Conservation (phyloP, 768 basidiomycete species). For the Dioszegia aurantiaca region DNA sequence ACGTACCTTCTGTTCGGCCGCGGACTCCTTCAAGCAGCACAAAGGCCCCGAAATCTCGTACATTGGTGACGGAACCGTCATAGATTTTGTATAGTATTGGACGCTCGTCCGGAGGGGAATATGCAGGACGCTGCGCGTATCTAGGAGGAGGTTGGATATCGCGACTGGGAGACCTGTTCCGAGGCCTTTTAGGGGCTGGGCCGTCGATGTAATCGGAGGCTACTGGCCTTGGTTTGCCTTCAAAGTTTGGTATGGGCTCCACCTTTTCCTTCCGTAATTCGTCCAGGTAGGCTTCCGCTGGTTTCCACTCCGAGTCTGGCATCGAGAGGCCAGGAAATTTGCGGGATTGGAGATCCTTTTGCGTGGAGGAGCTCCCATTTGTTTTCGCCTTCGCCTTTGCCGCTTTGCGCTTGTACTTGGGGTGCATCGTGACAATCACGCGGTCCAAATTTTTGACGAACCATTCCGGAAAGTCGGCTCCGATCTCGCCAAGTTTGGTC, state of each 20-base stretch:
- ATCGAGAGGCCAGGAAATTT: conserved; percentile 86
- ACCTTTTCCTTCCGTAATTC: conserved; percentile 31
- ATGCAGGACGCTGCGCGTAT: conserved; percentile 1
- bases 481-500: conserved; percentile 68
- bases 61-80: conserved; percentile 72
- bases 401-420: conserved; percentile 81
- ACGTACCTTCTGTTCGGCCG: conserved; percentile 80
- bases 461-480: conserved; percentile 81
- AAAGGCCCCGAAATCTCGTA: conserved; percentile 97
- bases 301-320: conserved; percentile 68
- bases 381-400: conserved; percentile 50
- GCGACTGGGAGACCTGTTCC: conserved; percentile 46
- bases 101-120: conserved; percentile 63
- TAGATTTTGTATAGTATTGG: conserved; percentile 95
- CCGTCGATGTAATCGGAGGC: conserved; percentile 9
- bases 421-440: conserved; percentile 88
- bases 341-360: conserved; percentile 69
- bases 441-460: conserved; percentile 92
- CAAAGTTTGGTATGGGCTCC: conserved; percentile 21
- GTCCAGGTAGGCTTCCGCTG: conserved; percentile 53
- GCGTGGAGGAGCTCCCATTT: conserved; percentile 28
- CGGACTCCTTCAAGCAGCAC: conserved; percentile 80
- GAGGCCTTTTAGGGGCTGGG: conserved; percentile 63
- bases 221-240: neutral
- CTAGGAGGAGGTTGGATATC: neutral